Conservation (phyloP, 2,329 filamentous ascomycete genomes). For the Hypoxylon sp. region DNA sequence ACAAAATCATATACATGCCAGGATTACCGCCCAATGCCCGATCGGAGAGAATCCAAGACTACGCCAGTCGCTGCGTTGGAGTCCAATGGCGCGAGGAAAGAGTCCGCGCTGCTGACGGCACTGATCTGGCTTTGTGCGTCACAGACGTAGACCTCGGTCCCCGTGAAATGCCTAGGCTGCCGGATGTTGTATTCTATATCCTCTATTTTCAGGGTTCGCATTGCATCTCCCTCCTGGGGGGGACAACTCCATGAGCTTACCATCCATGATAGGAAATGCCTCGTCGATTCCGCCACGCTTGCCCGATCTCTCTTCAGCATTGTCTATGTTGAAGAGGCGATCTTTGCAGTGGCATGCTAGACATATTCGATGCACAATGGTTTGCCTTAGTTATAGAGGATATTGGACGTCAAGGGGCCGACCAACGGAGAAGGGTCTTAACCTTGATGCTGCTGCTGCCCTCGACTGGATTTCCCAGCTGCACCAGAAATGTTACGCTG, state of each 20-base stretch:
- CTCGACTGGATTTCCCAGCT: conserved; percentile 69
- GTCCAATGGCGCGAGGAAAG: conserved; percentile 76
- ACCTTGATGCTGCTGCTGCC: conserved; percentile 74
- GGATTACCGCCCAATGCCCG: conserved; percentile 78
- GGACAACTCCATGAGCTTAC: conserved; percentile 39
- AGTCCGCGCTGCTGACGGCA: conserved; percentile 73
- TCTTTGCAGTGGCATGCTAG: conserved; percentile 49
- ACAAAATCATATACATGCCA: conserved; percentile 86
- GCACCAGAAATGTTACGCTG: conserved; percentile 49
- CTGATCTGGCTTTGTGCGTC: conserved; percentile 71
- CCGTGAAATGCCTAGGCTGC: conserved; percentile 23
- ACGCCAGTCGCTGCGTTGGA: conserved; percentile 68
- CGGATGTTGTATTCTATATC: conserved; percentile 61
- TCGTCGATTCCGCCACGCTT: conserved; percentile 69
- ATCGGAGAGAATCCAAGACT: conserved; percentile 74
- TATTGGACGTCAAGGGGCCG: conserved; percentile 83
- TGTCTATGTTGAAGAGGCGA: conserved; percentile 60
- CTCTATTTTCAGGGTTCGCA: conserved; percentile 68
- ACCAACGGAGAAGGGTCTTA: conserved; percentile 77
- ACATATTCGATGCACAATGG: conserved; percentile 58
- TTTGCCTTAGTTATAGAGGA: conserved; percentile 74
- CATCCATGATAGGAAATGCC: conserved; percentile 64
- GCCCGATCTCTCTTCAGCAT: conserved; percentile 66
- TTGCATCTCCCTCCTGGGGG: conserved; percentile 39
- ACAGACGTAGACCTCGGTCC: conserved; percentile 56